Evolutionary conservation across 805 yeast species (phyloP), one percentile per base, ranked within the genome.

Genomic region (Candida sphagnicola): DNA sequence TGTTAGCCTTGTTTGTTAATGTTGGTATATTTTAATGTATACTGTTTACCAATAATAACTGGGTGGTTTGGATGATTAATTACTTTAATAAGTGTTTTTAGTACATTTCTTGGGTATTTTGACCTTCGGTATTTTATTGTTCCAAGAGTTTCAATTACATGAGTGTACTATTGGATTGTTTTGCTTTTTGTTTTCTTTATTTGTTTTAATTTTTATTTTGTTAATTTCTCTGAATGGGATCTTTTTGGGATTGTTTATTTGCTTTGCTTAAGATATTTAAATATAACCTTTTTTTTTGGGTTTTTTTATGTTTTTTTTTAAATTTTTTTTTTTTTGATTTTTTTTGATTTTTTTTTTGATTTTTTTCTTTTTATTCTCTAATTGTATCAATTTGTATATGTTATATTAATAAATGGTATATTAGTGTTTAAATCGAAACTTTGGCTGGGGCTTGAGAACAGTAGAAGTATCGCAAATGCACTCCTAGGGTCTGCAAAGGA

Each of bases 311-410:
- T 39, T 40, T 38, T 42, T 32, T 25, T 32, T 35, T 37, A 33
- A 33, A 41, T 24, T 25, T 39, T 46, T 35, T 31, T 36, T 31
- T 25, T 45, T 33, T 28, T 38, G 16, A 33, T 37, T 37, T 38
- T 38, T 39, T 32, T 25, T 32, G n/a, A n/a, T 35, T 37, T 35
- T 35, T 44, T 19, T 21, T 38, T 46, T 34, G 34, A 35, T 31
- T 25, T 43, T 33, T 23, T 35, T 32, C 34, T 35, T 18, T 35
- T 38, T 41, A 33, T 39, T 31, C 25, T 34, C 17, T 13, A 31
- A 17, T 31, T 11, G 34, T 31, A 12, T 18, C n/a, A 19, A 16
- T 18, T 16, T 31, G 18, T 31, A 19, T 31, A n/a, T 31, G 6
- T 29, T 29, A 12, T 29, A 29, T 18, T 5, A 31, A 31, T 14